Evolutionary conservation across 768 basidiomycete species (phyloP), one percentile per base, ranked within the genome.

Genomic region (Saitozyma podzolica): DNA sequence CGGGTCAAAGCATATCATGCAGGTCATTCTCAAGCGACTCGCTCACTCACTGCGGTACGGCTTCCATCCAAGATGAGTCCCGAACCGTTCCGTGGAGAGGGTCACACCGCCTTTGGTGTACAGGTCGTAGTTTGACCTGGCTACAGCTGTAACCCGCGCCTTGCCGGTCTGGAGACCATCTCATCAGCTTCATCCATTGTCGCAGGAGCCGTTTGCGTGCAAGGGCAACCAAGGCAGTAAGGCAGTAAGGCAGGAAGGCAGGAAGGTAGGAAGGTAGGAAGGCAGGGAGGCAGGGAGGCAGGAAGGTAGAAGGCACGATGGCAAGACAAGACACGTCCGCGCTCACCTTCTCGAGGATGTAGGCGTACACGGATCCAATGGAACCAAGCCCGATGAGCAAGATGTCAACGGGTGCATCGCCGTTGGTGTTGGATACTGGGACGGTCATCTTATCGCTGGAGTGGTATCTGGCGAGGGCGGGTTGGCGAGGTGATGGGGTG

Each of bases 121-220:
- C 6, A 77, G 59, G 5, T 86, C 83, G 71, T 85, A 88, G 62
- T 89, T 89, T 55, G 88, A 86, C 59, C 89, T 79, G 1, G 89
- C 89, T 1, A 91, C 87, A 16, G 82, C 86, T 0, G 89, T 90
- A 9, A 91, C 86, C 29, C 84, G 82, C 0, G 84, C 87, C 40
- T 83, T 80, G 10, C 86, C 84, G 67, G 86, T 85, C 62, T 84
- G 80, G 4, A 50, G 57, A n/a, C 9, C 40, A 16, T 37, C 13
- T 64, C 10, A 39, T 19, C 42, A 39, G n/a, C 51, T 41, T 4
- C 43, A 39, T n/a, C n/a, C n/a, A n/a, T n/a, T n/a, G n/a, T n/a
- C n/a, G n/a, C n/a, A n/a, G n/a, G n/a, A n/a, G n/a, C n/a, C n/a
- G n/a, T n/a, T n/a, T n/a, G n/a, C n/a, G n/a, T n/a, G n/a, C n/a